Evolutionary conservation across 192 early-diverging fungal species (phyloP), one percentile per base, ranked within the genome.

Genomic region (Umbelopsis sp.): DNA sequence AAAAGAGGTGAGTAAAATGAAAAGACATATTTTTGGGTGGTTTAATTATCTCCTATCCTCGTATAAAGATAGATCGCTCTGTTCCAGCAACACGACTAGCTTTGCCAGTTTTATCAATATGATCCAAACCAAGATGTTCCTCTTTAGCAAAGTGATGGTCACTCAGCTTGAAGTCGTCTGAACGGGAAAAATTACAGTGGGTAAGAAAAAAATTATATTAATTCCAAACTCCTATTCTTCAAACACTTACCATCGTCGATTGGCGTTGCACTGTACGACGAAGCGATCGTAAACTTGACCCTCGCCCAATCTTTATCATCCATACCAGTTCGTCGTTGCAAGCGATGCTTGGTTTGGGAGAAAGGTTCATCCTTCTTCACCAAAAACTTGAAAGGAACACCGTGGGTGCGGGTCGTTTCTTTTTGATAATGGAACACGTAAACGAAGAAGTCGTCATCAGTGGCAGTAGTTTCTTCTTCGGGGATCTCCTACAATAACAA

Each of bases 381-480:
- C 41, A 88, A 71, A 67, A 97, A 91, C 66, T 80, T 80, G 81
- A 98, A 97, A 22, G 97, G 97, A 41, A 93, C 81, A 47, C 94
- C 86, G 77, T 97, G 94, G 8, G 84, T 75, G 37, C 86, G 86
- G 13, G 51, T 44, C 15, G 88, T 78, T 27, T 94, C 91, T 68
- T 89, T 87, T 53, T 84, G 80, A 76, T 91, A 96, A 74, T 97
- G 94, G 78, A 89, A 89, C 20, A 92, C 92, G 20, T 80, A 82
- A 58, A 97, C 70, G n/a, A 85, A 46, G 8, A 51, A 25, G 46
- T 86, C 83, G 16, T 77, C 69, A 21, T 74, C 53, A 15, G 69
- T 74, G 11, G 25, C 71, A 22, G 74, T 73, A 1, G 55, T 22
- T 44, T 85, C 84, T 45, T 89, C 90, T 67, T 74, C 74, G 3